Conservation (phyloP, 2,329 filamentous ascomycete species). For the Arachnomyces sp. region DNA sequence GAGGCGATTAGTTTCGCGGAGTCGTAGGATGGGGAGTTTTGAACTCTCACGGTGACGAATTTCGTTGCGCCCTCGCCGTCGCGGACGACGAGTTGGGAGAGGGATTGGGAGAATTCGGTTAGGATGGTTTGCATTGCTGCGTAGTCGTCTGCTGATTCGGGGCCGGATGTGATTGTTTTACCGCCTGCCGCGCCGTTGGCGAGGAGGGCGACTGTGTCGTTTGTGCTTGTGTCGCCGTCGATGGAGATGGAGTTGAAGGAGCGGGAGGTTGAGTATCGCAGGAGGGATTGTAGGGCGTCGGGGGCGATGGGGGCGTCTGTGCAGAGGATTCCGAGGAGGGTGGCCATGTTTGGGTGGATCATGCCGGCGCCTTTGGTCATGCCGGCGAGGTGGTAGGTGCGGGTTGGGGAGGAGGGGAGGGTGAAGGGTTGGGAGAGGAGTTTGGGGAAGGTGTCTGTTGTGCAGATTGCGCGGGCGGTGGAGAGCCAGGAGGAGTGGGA, state of each 20-base stretch:
- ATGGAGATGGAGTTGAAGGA: slow-evolving; percentile 97
- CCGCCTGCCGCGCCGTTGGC: slow-evolving; percentile 89
- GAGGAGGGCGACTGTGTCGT: slow-evolving; percentile 90
- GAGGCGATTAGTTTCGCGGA: slow-evolving; percentile 73
- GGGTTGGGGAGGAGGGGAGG: slow-evolving; percentile 67
- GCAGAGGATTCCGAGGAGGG: slow-evolving; percentile 80
- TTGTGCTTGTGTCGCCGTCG: slow-evolving; percentile 94
- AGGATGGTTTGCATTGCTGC: slow-evolving; percentile 62
- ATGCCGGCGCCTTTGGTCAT: slow-evolving; percentile 98
- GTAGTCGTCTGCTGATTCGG: slow-evolving; percentile 52
- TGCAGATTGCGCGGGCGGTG: slow-evolving; percentile 87
- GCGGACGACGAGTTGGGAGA: slow-evolving; percentile 87
- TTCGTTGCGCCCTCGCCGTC: slow-evolving; percentile 98
- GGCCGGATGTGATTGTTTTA: slow-evolving; percentile 47
- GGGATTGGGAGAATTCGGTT: slow-evolving; percentile 67
- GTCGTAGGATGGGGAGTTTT: slow-evolving; percentile 59
- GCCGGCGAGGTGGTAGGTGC: slow-evolving; percentile 77
- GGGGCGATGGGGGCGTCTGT: slow-evolving; percentile 79
- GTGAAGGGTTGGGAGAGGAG: slow-evolving; percentile 76
- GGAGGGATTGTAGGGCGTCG: slow-evolving; percentile 56
- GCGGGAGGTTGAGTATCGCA: slow-evolving; percentile 65
- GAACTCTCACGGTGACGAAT: slow-evolving; percentile 86
- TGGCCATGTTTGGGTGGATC: slow-evolving; percentile 99
- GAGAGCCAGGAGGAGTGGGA: slow-evolving; percentile 80
- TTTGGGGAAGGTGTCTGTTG: slow-evolving; percentile 97